phyloP scores from a whole-genome alignment of 441 rosid species.

The Metrosideros polymorpha region DNA sequence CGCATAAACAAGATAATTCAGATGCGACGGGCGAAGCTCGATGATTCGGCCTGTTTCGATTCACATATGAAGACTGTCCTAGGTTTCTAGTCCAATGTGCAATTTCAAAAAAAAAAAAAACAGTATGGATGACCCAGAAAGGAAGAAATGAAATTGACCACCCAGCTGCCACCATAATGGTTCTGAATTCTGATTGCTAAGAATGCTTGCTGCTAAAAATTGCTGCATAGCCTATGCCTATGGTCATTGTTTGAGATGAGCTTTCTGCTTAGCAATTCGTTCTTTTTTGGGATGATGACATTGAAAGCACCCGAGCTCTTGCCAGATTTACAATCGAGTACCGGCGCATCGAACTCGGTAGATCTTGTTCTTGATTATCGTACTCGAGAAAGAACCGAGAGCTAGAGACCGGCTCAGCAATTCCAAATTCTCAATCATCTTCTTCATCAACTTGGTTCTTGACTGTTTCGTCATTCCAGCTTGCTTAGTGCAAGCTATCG shows the following conservation, averaged over 20 bases:
- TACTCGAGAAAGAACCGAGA: background rate
- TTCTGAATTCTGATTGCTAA: background rate
- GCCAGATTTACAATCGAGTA: background rate
- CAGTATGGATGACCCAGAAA: rapidly evolving
- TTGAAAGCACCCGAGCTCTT: background rate
- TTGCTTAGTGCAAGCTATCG: rapidly evolving
- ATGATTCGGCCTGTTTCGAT: rapidly evolving
- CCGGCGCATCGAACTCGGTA: rapidly evolving
- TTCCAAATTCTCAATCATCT: background rate
- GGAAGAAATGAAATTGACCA: background rate
- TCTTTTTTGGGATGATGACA: rapidly evolving
- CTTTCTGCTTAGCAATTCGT: background rate
- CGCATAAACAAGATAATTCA: background rate
- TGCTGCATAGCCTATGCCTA: background rate
- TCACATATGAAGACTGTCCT: rapidly evolving
- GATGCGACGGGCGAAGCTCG: rapidly evolving
- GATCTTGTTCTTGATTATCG: background rate
- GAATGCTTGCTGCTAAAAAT: no score
- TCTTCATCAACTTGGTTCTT: rapidly evolving
- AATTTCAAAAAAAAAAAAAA: background rate
- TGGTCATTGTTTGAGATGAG: background rate
- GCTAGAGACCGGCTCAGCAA: background rate
- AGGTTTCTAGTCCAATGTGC: background rate
- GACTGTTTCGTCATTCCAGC: rapidly evolving
- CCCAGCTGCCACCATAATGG: background rate